Evolutionary conservation across 352 stramenopile species (phyloP), one percentile per base, ranked within the genome.

Genomic region (Phytophthora meadii): DNA sequence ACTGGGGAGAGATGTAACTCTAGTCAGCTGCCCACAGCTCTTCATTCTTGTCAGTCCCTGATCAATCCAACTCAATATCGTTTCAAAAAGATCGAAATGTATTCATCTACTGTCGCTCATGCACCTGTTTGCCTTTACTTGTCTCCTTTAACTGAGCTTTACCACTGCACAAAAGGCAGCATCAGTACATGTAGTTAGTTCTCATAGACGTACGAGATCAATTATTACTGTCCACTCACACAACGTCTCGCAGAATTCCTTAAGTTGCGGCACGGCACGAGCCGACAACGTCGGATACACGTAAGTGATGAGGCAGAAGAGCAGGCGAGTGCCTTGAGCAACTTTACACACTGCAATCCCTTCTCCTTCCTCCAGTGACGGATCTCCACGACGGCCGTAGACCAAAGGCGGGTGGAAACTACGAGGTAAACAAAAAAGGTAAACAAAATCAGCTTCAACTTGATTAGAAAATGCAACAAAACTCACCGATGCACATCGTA

Each of bases 291-390:
- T 94, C 61, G 86, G 86, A 58, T 92, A 91, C 40, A 81, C 72
- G 72, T 94, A 94, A 30, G 86, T 94, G 61, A 93, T 91, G 60
- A 94, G 80, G 54, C 73, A 88, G 64, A 75, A 92, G 42, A 94
- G 69, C 8, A 67, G 68, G 51, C 65, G 65, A 34, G 30, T 56
- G 49, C 83, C 79, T 61, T 86, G 80, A 14, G 74, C 66, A 11
- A 90, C 79, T 30, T 80, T 81, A 44, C 84, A 93, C 37, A 91
- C 71, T 9, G 81, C 81, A 44, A 94, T 84, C 37, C 86, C 86
- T 40, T 94, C 84, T 53, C 82, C 76, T 25, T 94, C 84, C 28
- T 90, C 84, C 11, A 74, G 54, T 14, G 76, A 67, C 4, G 86
- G 79, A 28, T 94, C 81, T 15, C 86, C 86, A 22, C 78, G 80